These are phyloP conservation scores for Auxenochlorella pyrenoidosa DNA, from an alignment of 139 green algal species.

Conservation along the genomic window DNA sequence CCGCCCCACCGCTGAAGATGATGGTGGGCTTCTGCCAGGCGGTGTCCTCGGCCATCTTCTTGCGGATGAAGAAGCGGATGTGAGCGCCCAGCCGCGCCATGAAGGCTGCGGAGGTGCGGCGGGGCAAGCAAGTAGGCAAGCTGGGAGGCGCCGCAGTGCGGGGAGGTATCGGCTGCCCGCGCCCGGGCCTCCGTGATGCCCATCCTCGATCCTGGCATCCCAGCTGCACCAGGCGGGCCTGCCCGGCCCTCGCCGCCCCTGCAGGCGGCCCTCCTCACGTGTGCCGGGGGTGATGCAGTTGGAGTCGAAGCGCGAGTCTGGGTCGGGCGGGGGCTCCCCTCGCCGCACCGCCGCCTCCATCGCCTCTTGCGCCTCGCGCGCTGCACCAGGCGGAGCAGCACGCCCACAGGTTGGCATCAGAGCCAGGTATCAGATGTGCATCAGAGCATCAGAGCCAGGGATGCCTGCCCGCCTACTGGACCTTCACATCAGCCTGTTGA, in stretches of 20 bases:
- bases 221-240: too few relatives aligned
- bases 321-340: slow-evolving; percentile 60
- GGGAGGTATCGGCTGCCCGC: too few relatives aligned
- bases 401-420: neutral
- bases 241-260: too few relatives aligned
- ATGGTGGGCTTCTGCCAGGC: slow-evolving; percentile 84
- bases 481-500: neutral
- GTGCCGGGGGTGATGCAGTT: slow-evolving; percentile 95
- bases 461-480: too few relatives aligned
- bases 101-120: slow-evolving; percentile 60
- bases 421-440: neutral
- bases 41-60: slow-evolving; percentile 87
- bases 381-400: neutral
- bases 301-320: slow-evolving; percentile 80
- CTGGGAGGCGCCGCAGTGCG: neutral
- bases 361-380: slow-evolving; percentile 62
- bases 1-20: slow-evolving; percentile 62
- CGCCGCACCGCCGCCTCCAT: slow-evolving; percentile 45
- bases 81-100: slow-evolving; percentile 79
- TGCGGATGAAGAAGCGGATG: slow-evolving; percentile 89
- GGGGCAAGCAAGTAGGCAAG: neutral
- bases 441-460: neutral
- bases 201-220: too few relatives aligned
- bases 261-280: neutral
- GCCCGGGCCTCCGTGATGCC: too few relatives aligned